Evolutionary conservation across 495 filamentous ascomycete genomes (phyloP).

Genomic region (Pyrenula massariospora): DNA sequence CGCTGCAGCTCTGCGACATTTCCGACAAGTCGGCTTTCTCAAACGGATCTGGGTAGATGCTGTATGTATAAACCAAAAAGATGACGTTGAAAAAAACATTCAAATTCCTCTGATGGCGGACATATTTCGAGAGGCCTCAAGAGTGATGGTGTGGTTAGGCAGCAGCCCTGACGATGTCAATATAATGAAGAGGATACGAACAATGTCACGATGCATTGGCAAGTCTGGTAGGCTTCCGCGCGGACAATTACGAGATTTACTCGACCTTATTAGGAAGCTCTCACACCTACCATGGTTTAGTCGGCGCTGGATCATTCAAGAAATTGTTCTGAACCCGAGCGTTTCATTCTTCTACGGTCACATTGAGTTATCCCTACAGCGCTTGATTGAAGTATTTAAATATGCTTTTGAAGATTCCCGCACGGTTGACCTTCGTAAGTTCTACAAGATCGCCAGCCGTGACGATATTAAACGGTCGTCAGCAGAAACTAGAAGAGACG

Average conservation of each 20-base stretch:
- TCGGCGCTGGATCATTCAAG: neutral
- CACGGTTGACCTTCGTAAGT: no score
- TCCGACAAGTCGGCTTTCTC: neutral
- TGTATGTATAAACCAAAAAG: conserved; percentile 24
- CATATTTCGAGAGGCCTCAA: conserved; percentile 13
- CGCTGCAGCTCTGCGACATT: neutral
- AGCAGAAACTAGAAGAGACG: no score
- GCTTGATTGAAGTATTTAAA: neutral
- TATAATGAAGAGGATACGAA: neutral
- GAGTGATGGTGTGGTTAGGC: conserved; percentile 16
- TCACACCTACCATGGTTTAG: neutral
- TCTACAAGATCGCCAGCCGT: no score
- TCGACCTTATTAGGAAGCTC: neutral
- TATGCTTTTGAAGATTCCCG: neutral
- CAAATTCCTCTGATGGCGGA: conserved; percentile 19
- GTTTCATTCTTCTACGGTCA: neutral
- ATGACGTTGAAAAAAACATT: conserved; percentile 12
- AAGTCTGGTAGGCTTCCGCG: neutral
- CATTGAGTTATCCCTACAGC: neutral
- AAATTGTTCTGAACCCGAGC: neutral
- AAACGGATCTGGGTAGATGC: conserved; percentile 21
- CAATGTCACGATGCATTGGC: neutral
- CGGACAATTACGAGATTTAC: neutral
- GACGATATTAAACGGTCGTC: no score
- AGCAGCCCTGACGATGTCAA: neutral